phyloP scores from a whole-genome alignment of 2,329 filamentous ascomycete species.

The Aspergillus niger region DNA sequence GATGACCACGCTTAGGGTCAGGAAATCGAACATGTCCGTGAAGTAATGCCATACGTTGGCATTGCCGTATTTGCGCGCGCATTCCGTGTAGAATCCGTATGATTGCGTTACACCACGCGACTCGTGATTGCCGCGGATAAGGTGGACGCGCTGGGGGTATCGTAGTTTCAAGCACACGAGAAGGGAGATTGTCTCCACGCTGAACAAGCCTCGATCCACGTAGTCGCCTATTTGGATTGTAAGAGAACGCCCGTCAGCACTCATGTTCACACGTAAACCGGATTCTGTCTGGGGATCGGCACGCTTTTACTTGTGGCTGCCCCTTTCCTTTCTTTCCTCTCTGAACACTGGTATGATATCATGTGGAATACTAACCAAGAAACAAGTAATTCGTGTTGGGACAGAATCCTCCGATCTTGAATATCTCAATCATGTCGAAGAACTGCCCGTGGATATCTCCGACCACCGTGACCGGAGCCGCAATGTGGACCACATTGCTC shows the following conservation, averaged over 20 bases:
- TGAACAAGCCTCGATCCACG: constrained; percentile 97
- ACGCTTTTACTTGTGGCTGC: no score
- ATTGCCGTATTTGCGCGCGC: constrained; percentile 96
- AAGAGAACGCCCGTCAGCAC: neutral
- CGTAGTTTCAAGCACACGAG: constrained; percentile 95
- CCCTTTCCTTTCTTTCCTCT: neutral
- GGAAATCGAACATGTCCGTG: constrained; percentile 99
- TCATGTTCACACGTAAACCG: constrained; percentile 11
- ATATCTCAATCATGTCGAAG: constrained; percentile 98
- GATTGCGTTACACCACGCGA: constrained; percentile 97
- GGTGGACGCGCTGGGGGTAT: constrained; percentile 91
- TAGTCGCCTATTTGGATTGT: constrained; percentile 71
- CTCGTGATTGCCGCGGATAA: constrained; percentile 98
- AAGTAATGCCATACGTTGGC: constrained; percentile 99
- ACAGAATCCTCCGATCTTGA: constrained; percentile 95
- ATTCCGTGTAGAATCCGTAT: constrained; percentile 99
- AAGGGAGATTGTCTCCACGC: constrained; percentile 96
- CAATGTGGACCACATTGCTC: constrained; percentile 98
- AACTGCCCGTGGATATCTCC: constrained; percentile 99
- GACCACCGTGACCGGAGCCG: constrained; percentile 92
- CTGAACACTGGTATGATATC: neutral
- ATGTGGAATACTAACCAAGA: constrained; percentile 62
- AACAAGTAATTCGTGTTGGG: constrained; percentile 99
- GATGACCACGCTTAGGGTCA: constrained; percentile 95
- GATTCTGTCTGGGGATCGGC: neutral